phyloP scores from a whole-genome alignment of 208 protist genomes.

The Blastocrithidia nonstop region DNA sequence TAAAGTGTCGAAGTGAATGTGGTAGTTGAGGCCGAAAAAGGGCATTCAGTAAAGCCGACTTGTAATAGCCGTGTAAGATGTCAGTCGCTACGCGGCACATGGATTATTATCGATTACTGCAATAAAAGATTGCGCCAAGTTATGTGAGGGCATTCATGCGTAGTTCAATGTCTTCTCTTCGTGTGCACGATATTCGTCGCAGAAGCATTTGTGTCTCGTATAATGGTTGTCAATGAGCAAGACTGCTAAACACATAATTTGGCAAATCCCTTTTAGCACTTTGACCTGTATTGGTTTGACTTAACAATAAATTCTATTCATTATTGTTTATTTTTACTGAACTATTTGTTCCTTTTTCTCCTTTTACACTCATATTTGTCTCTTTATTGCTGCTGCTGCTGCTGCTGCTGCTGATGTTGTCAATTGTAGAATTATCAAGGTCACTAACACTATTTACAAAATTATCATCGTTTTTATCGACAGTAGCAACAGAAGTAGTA shows the following conservation, averaged over 20 bases:
- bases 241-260: slow-evolving; percentile 21
- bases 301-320: neutral
- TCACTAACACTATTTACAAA: neutral
- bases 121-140: slow-evolving; percentile 70
- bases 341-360: slow-evolving; percentile 1
- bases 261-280: neutral
- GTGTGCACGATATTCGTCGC: slow-evolving; percentile 34
- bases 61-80: slow-evolving; percentile 69
- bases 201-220: slow-evolving; percentile 55
- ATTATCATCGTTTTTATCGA: neutral
- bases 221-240: slow-evolving; percentile 56
- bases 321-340: too few relatives aligned
- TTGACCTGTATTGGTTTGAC: neutral
- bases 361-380: neutral
- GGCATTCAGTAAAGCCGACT: slow-evolving; percentile 60
- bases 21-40: slow-evolving; percentile 46
- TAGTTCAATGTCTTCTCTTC: slow-evolving; percentile 26
- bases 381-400: neutral
- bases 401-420: neutral
- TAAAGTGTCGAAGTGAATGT: slow-evolving; percentile 42
- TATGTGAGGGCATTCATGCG: slow-evolving; percentile 42
- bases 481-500: neutral
- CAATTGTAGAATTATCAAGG: neutral
- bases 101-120: slow-evolving; percentile 52
- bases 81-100: slow-evolving; percentile 64